phyloP scores from a whole-genome alignment of 768 basidiomycete species.

The Boletus subparvulus region DNA sequence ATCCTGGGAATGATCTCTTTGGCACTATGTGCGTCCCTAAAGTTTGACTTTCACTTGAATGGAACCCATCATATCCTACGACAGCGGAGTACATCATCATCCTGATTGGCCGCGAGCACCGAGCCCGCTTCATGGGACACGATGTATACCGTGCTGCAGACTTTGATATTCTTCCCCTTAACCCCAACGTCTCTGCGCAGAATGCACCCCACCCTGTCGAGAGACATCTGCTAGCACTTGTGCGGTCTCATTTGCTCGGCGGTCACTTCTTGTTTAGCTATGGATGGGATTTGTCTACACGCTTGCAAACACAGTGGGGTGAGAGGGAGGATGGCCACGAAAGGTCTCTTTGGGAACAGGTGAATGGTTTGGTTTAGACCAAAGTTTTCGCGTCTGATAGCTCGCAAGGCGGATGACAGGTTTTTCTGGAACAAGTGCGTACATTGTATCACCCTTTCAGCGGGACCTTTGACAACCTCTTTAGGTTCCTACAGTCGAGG shows the following conservation, averaged over 20 bases:
- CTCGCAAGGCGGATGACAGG: slow-evolving; percentile 78
- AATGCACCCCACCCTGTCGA: slow-evolving; percentile 83
- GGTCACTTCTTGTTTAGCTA: slow-evolving; percentile 92
- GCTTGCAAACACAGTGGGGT: slow-evolving; percentile 80
- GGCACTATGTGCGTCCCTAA: slow-evolving; percentile 58
- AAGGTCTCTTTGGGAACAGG: slow-evolving; percentile 75
- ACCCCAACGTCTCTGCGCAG: slow-evolving; percentile 63
- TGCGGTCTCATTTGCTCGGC: slow-evolving; percentile 76
- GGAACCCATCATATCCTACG: background rate
- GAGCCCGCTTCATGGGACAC: slow-evolving; percentile 77
- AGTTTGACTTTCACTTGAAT: background rate
- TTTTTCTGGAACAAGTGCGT: slow-evolving; percentile 94
- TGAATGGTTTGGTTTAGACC: slow-evolving; percentile 36
- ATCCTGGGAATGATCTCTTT: slow-evolving; percentile 77
- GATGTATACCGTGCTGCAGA: slow-evolving; percentile 88
- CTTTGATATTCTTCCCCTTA: slow-evolving; percentile 88
- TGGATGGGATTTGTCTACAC: slow-evolving; percentile 83
- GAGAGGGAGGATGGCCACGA: slow-evolving; percentile 48
- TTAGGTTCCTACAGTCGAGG: slow-evolving; percentile 55
- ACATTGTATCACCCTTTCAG: background rate
- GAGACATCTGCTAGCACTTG: slow-evolving; percentile 79
- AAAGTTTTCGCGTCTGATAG: slow-evolving; percentile 10
- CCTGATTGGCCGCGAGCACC: slow-evolving; percentile 77
- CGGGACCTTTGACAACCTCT: slow-evolving; percentile 1
- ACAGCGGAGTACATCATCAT: slow-evolving; percentile 92